phyloP scores from a whole-genome alignment of 768 basidiomycete genomes.

The Mycena metata region DNA sequence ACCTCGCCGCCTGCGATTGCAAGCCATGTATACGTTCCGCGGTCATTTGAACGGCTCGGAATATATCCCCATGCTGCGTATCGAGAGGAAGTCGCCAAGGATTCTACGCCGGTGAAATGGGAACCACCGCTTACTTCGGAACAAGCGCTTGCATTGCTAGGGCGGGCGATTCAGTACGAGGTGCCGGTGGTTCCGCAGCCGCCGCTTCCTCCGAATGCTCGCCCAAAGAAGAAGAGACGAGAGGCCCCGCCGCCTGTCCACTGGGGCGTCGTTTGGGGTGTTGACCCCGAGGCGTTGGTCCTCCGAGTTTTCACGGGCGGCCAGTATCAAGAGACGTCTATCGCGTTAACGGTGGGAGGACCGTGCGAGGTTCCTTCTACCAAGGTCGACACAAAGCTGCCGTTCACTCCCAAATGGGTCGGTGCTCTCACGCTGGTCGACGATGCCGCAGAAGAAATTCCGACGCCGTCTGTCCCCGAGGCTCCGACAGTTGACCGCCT shows the following conservation, averaged over 20 bases:
- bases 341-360: slow-evolving; percentile 17
- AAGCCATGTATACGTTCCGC: slow-evolving; percentile 30
- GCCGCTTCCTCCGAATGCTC: slow-evolving; percentile 15
- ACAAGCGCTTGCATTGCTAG: slow-evolving; percentile 23
- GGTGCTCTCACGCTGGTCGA: slow-evolving; percentile 18
- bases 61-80: slow-evolving; percentile 22
- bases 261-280: slow-evolving; percentile 33
- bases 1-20: slow-evolving; percentile 25
- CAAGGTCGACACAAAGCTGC: slow-evolving; percentile 5
- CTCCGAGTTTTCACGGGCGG: slow-evolving; percentile 26
- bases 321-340: slow-evolving; percentile 17
- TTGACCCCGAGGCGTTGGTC: background rate
- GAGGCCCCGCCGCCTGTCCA: slow-evolving; percentile 13
- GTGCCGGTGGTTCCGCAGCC: slow-evolving; percentile 25
- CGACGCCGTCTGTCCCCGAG: background rate
- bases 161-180: slow-evolving; percentile 28
- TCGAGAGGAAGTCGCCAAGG: slow-evolving; percentile 14
- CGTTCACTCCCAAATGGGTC: slow-evolving; percentile 31
- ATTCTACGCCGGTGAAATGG: slow-evolving; percentile 16
- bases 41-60: slow-evolving; percentile 20
- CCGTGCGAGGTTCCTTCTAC: slow-evolving; percentile 15
- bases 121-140: slow-evolving; percentile 19
- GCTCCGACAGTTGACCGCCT: slow-evolving; percentile 3
- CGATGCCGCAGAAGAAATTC: background rate
- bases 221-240: slow-evolving; percentile 26